phyloP scores from a whole-genome alignment of 148 eudicot species.

The Beta vulgaris region DNA sequence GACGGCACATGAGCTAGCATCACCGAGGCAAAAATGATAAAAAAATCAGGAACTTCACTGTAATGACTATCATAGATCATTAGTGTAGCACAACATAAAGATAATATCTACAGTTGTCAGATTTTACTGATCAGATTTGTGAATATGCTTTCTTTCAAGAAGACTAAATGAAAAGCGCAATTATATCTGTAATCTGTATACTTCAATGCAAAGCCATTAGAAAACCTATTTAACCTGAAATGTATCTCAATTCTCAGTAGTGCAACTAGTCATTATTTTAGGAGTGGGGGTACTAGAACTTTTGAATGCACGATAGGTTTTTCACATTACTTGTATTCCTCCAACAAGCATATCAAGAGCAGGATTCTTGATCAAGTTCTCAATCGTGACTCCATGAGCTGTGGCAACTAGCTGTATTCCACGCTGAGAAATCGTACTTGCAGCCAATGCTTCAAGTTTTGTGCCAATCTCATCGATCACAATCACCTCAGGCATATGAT shows the following conservation, averaged over 20 bases:
- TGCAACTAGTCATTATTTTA: slow-evolving; percentile 1
- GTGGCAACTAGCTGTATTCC: slow-evolving; percentile 98
- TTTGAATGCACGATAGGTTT: neutral
- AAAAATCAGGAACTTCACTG: neutral
- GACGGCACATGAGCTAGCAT: neutral
- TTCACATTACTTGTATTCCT: slow-evolving; percentile 73
- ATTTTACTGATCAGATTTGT: neutral
- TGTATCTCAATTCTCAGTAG: neutral
- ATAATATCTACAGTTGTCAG: neutral
- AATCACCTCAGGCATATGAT: slow-evolving; percentile 97
- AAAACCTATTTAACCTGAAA: neutral
- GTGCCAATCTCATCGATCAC: slow-evolving; percentile 99
- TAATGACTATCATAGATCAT: too few species aligned
- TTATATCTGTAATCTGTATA: neutral
- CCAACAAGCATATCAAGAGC: slow-evolving; percentile 97
- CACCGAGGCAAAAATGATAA: neutral
- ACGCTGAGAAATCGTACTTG: slow-evolving; percentile 96
- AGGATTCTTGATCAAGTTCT: slow-evolving; percentile 87
- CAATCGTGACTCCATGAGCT: slow-evolving; percentile 97
- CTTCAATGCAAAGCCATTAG: slow-evolving; percentile 5
- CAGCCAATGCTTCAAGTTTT: slow-evolving; percentile 96
- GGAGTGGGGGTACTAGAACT: neutral
- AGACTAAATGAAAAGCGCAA: neutral
- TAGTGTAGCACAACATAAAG: neutral
- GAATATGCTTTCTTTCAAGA: neutral